phyloP scores from a whole-genome alignment of 2,329 filamentous ascomycete genomes.

The Penicillium polonicum region DNA sequence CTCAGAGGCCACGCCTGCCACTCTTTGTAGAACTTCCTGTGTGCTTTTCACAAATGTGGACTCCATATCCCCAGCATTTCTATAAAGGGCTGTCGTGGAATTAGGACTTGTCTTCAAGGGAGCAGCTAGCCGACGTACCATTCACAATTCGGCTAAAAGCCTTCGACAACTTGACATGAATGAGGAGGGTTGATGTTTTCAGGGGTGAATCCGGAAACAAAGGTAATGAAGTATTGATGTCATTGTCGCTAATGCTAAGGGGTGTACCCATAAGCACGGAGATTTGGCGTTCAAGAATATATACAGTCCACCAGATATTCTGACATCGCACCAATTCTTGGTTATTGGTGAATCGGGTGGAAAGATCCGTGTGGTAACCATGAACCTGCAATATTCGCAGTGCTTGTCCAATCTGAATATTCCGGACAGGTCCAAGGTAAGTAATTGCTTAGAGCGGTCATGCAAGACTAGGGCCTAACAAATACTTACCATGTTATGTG shows the following conservation, averaged over 20 bases:
- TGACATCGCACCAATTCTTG: not conserved
- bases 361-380: not conserved
- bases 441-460: no score
- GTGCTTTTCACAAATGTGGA: constrained; percentile 1
- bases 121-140: not conserved
- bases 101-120: not conserved
- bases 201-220: not conserved
- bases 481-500: not conserved
- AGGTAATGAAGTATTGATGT: not conserved
- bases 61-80: no score
- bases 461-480: no score
- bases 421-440: no score
- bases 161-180: not conserved
- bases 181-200: not conserved
- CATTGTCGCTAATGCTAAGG: not conserved
- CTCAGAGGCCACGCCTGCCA: not conserved
- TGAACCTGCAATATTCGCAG: not conserved
- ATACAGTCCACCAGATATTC: constrained; percentile 1
- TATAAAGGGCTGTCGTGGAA: not conserved
- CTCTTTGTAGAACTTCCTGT: not conserved
- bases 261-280: not conserved
- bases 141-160: not conserved
- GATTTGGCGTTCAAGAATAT: not conserved
- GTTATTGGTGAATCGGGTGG: not conserved
- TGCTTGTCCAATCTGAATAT: not conserved